phyloP scores from a whole-genome alignment of 805 yeast genomes.

The Aciculoconidium aculeatum region DNA sequence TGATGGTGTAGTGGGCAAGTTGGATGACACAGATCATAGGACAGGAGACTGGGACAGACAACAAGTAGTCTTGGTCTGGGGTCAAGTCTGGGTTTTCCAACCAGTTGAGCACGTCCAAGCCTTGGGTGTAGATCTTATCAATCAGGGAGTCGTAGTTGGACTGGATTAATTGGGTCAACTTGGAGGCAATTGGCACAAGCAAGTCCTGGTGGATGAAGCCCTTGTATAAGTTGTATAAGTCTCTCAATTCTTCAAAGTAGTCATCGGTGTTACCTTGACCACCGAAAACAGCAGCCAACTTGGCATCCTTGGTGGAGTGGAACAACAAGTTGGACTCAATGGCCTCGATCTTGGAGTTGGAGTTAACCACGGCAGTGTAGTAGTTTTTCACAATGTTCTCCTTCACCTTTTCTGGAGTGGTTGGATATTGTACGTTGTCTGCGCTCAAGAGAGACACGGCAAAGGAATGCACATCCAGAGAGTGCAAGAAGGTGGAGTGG shows the following conservation, averaged over 20 bases:
- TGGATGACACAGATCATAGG: slow-evolving; percentile 97
- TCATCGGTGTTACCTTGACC: slow-evolving; percentile 99
- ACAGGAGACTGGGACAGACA: slow-evolving; percentile 90
- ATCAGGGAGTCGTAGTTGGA: slow-evolving; percentile 45
- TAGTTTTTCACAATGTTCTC: slow-evolving; percentile 67
- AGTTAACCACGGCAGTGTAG: slow-evolving; percentile 38
- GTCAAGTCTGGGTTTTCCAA: slow-evolving; percentile 76
- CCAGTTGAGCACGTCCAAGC: slow-evolving; percentile 87
- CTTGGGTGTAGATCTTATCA: slow-evolving; percentile 87
- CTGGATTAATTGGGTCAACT: slow-evolving; percentile 62
- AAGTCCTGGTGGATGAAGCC: slow-evolving; percentile 64
- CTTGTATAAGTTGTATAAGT: slow-evolving; percentile 69
- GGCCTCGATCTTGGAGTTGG: slow-evolving; percentile 19
- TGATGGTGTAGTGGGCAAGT: slow-evolving; percentile 85
- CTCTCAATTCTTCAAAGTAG: slow-evolving; percentile 93
- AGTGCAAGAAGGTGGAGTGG: slow-evolving; percentile 69
- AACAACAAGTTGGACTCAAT: slow-evolving; percentile 49
- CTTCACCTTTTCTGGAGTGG: slow-evolving; percentile 67
- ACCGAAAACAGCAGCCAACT: slow-evolving; percentile 83
- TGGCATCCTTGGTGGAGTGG: slow-evolving; percentile 55
- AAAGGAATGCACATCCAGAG: slow-evolving; percentile 78
- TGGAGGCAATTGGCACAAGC: slow-evolving; percentile 60
- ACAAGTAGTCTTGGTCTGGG: slow-evolving; percentile 82
- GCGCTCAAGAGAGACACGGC: slow-evolving; percentile 63
- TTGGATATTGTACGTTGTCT: slow-evolving; percentile 47